These are phyloP conservation scores for Sporothrix schenckii DNA, from an alignment of 2,329 filamentous ascomycete genomes.

Conservation along the genomic window DNA sequence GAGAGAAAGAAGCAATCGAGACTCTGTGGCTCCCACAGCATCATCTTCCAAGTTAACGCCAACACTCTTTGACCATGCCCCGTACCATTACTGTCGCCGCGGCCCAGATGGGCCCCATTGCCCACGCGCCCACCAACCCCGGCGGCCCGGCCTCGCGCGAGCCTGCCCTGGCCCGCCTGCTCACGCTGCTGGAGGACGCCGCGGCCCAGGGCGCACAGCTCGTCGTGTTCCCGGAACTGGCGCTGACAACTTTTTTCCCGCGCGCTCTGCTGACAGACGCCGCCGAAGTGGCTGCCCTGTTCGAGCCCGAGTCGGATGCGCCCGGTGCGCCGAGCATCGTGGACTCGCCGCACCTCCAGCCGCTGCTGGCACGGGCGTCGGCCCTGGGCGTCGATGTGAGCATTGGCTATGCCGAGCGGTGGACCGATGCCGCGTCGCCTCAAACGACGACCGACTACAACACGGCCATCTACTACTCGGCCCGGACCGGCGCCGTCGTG, in stretches of 20 bases:
- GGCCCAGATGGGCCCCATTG: slow-evolving; percentile 56
- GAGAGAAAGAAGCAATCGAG: background rate
- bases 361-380: slow-evolving; percentile 54
- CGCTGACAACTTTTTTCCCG: slow-evolving; percentile 61
- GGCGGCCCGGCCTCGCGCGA: slow-evolving; percentile 45
- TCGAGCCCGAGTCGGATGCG: slow-evolving; percentile 51
- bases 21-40: background rate
- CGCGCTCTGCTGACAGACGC: slow-evolving; percentile 52
- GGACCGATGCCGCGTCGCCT: slow-evolving; percentile 41
- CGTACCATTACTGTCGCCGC: slow-evolving; percentile 49
- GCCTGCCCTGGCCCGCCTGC: slow-evolving; percentile 53
- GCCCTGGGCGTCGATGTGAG: slow-evolving; percentile 54
- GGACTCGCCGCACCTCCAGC: slow-evolving; percentile 49
- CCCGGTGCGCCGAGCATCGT: slow-evolving; percentile 41
- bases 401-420: slow-evolving; percentile 56
- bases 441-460: slow-evolving; percentile 50
- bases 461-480: slow-evolving; percentile 56
- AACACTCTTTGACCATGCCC: background rate
- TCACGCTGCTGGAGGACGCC: slow-evolving; percentile 53
- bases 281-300: slow-evolving; percentile 51
- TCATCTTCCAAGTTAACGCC: background rate
- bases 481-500: slow-evolving; percentile 47
- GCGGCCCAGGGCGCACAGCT: slow-evolving; percentile 51
- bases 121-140: slow-evolving; percentile 38
- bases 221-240: slow-evolving; percentile 58